Percentiles rank a stretch among this genome's conserved stretches.
Conservation (phyloP, 1,284 basidiomycete genomes). For the Heterobasidion annosum region DNA sequence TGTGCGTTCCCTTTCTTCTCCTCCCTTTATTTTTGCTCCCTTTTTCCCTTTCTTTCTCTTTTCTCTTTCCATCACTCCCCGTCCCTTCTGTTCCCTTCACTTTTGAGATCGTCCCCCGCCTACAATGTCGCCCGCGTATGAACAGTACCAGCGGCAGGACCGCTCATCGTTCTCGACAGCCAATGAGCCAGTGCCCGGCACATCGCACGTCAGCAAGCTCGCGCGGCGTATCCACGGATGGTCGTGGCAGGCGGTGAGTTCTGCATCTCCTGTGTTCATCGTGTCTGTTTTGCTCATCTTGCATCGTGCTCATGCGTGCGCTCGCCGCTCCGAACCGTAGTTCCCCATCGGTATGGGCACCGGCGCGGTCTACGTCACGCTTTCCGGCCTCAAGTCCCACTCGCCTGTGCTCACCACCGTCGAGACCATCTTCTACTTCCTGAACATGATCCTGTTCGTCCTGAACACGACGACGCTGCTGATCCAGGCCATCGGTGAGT, state of each 20-base stretch:
- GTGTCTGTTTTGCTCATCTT: background rate
- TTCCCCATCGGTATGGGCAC: constrained; percentile 44
- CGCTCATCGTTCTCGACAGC: no score
- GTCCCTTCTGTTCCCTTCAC: no score
- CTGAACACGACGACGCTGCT: constrained; percentile 32
- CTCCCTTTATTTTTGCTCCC: no score
- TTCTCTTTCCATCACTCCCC: no score
- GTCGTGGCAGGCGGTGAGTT: constrained; percentile 36
- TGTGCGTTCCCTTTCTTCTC: no score
- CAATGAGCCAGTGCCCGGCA: no score
- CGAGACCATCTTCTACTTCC: constrained; percentile 36
- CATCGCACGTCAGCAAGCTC: background rate
- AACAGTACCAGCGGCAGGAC: no score
- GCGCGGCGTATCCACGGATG: constrained; percentile 38
- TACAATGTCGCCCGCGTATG: no score
- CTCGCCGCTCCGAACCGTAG: constrained; percentile 14
- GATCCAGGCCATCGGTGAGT: constrained; percentile 32
- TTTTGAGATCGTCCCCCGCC: no score
- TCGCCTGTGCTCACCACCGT: constrained; percentile 22
- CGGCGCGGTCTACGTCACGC: constrained; percentile 36
- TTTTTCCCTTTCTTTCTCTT: no score
- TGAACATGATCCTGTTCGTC: constrained; percentile 34
- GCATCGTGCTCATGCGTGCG: background rate
- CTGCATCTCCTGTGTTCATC: no score
- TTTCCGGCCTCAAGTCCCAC: constrained; percentile 30